phyloP scores from a whole-genome alignment of 1,139 yeast genomes.

The Pichia sp. region DNA sequence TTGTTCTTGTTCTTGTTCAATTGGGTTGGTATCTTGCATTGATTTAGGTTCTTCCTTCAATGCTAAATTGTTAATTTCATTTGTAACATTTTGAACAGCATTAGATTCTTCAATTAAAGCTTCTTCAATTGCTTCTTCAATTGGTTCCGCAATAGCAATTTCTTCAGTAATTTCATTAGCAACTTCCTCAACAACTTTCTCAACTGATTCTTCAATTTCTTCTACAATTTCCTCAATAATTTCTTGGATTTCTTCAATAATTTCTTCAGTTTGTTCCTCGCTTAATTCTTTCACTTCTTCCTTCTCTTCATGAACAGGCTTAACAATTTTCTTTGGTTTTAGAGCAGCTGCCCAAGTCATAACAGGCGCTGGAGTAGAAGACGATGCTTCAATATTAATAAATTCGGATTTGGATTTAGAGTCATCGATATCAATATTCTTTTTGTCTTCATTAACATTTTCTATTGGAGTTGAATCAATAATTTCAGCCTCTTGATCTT shows the following conservation, averaged over 20 bases:
- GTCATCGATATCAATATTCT: background rate
- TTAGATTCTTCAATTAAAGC: conserved; percentile 7
- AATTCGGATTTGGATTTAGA: conserved; percentile 11
- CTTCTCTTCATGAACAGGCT: conserved; percentile 16
- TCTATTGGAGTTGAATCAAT: background rate
- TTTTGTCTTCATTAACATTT: conserved; percentile 1
- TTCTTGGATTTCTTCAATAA: conserved; percentile 14
- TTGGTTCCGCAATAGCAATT: conserved; percentile 21
- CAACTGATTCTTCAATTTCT: conserved; percentile 2
- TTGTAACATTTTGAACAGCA: background rate
- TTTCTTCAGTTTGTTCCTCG: conserved; percentile 11
- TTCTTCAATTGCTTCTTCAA: conserved; percentile 1
- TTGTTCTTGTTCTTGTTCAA: background rate
- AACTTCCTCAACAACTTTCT: no score
- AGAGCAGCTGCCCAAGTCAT: conserved; percentile 28
- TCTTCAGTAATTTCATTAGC: conserved; percentile 22
- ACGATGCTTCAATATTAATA: conserved; percentile 37
- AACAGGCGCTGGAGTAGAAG: no score
- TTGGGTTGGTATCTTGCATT: background rate
- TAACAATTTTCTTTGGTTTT: conserved; percentile 21
- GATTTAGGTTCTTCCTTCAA: conserved; percentile 1
- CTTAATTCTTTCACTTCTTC: conserved; percentile 12
- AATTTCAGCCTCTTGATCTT: background rate
- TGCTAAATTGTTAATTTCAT: background rate
- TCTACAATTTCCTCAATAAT: background rate